A percentile compares a stretch with the other conserved stretches of the same genome.
Evolutionary conservation across 768 basidiomycete species (phyloP).

Genomic region (Zangia roseola): DNA sequence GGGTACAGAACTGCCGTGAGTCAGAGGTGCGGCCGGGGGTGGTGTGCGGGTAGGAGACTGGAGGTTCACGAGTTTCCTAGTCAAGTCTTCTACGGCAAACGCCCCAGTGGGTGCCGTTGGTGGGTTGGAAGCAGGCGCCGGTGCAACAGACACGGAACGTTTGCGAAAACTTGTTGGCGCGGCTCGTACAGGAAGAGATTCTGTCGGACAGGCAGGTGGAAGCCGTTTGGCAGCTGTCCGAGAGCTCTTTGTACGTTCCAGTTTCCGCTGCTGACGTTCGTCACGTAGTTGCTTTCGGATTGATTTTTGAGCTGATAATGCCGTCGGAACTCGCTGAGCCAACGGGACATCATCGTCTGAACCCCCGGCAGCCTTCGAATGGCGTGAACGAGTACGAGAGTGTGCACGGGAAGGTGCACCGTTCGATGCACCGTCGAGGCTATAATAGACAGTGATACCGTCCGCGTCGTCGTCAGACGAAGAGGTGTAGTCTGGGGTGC

Average conservation of each 20-base stretch:
- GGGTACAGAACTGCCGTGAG: slow-evolving; percentile 10
- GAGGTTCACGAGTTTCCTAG: slow-evolving; percentile 54
- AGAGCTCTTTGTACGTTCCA: slow-evolving; percentile 41
- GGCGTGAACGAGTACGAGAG: slow-evolving; percentile 22
- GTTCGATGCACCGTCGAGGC: slow-evolving; percentile 37
- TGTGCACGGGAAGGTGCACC: slow-evolving; percentile 20
- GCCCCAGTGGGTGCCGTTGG: slow-evolving; percentile 37
- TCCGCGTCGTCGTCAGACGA: slow-evolving; percentile 49
- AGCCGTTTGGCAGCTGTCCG: slow-evolving; percentile 20
- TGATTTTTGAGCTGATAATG: slow-evolving; percentile 77
- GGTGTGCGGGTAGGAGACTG: slow-evolving; percentile 32
- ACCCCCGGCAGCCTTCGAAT: slow-evolving; percentile 25
- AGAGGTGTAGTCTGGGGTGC: slow-evolving; percentile 32
- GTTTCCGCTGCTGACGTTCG: slow-evolving; percentile 59
- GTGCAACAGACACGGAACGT: slow-evolving; percentile 30
- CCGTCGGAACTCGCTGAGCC: slow-evolving; percentile 79
- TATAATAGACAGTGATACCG: slow-evolving; percentile 42
- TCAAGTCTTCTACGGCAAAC: slow-evolving; percentile 59
- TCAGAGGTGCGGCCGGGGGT: slow-evolving; percentile 8
- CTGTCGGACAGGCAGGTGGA: slow-evolving; percentile 14
- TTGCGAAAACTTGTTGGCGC: slow-evolving; percentile 38
- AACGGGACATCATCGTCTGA: slow-evolving; percentile 83
- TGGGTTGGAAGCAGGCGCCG: slow-evolving; percentile 12
- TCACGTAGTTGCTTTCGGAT: slow-evolving; percentile 71
- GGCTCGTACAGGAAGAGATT: slow-evolving; percentile 29